Evolutionary conservation across 75 land plant genomes (phyloP).

Genomic region (Sequoia sempervirens): DNA sequence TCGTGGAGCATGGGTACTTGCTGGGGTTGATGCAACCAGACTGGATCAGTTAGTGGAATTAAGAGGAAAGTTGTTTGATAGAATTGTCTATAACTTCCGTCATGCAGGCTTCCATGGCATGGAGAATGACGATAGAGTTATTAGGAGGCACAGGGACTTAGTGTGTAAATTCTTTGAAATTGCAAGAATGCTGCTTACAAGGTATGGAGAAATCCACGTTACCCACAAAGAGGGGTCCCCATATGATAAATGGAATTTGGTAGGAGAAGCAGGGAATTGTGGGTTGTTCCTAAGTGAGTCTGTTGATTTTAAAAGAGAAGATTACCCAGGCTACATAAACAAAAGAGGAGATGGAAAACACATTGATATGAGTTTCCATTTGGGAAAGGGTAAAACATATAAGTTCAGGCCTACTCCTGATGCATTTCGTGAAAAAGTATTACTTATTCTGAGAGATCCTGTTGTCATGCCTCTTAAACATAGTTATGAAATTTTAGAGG

Average conservation of each 20-base stretch:
- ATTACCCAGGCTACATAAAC: constrained; percentile 47
- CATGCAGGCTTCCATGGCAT: no score
- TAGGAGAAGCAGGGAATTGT: constrained; percentile 23
- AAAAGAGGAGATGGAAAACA: constrained; percentile 35
- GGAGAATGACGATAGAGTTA: no score
- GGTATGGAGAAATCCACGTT: background rate
- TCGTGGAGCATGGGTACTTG: no score
- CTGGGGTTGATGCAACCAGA: no score
- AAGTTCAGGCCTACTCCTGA: background rate
- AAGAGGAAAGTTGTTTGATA: no score
- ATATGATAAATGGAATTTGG: constrained; percentile 39
- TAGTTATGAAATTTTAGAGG: no score
- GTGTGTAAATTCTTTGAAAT: no score
- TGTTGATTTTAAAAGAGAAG: constrained; percentile 21
- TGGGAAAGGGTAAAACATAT: background rate
- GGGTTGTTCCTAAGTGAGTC: constrained; percentile 20
- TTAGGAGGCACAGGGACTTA: no score
- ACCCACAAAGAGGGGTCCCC: constrained; percentile 34
- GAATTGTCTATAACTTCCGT: no score
- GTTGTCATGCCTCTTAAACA: no score
- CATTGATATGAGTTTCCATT: background rate
- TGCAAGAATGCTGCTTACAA: no score
- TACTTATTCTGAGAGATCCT: background rate
- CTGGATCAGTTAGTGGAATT: no score
- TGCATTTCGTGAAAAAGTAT: background rate